Evolutionary conservation across 192 early-diverging fungal species (phyloP).

Genomic region (Rhizophagus prolifer): DNA sequence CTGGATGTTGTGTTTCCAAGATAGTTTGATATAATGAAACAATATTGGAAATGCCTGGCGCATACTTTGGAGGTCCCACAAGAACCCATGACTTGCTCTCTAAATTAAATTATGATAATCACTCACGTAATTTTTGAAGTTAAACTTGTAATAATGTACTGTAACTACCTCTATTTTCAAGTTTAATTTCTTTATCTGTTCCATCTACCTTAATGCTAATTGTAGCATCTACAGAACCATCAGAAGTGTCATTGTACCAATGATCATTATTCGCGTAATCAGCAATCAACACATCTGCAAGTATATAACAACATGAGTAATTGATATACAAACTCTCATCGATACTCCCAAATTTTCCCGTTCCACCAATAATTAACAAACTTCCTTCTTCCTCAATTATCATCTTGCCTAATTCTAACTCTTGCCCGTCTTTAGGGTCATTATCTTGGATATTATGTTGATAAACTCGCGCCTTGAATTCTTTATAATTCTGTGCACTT

Average conservation of each 20-base stretch:
- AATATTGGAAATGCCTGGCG: constrained; percentile 24
- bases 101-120: not conserved
- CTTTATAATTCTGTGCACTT: not conserved
- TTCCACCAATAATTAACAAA: constrained; percentile 26
- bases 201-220: not conserved
- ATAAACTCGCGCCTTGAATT: constrained; percentile 18
- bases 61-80: constrained; percentile 26
- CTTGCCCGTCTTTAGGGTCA: not conserved
- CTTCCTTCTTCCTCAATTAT: constrained; percentile 19
- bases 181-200: too few species aligned
- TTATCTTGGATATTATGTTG: too few species aligned
- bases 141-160: not conserved
- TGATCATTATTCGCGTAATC: constrained; percentile 27
- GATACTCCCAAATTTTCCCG: constrained; percentile 11
- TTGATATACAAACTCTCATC: constrained; percentile 1
- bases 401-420: constrained; percentile 20
- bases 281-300: constrained; percentile 8
- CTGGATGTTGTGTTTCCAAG: constrained; percentile 13
- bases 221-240: constrained; percentile 15
- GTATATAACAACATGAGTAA: not conserved
- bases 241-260: constrained; percentile 28
- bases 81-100: constrained; percentile 28
- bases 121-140: not conserved
- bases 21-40: constrained; percentile 23
- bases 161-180: constrained; percentile 12